A percentile compares a stretch with the other conserved stretches of the same genome.
Evolutionary conservation across 1,284 basidiomycete species (phyloP).

Genomic region (Pseudozyma thailandica): DNA sequence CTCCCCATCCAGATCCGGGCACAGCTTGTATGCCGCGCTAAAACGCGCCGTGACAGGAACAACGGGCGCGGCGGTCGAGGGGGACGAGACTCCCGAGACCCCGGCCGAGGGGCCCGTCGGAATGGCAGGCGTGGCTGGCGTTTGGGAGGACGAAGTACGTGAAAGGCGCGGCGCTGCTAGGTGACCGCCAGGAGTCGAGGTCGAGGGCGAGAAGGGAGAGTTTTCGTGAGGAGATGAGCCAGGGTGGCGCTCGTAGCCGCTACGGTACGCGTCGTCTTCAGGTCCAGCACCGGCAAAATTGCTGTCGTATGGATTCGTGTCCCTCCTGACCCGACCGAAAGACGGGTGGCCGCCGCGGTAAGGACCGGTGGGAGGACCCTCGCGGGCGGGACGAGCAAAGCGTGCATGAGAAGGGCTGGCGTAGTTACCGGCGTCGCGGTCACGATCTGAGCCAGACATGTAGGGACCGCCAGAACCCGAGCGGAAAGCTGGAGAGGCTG

Average conservation of each 20-base stretch:
- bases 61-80: background rate
- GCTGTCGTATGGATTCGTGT: conserved; percentile 32
- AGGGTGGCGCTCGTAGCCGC: conserved; percentile 3
- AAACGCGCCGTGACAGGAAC: conserved; percentile 6
- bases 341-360: conserved; percentile 33
- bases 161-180: conserved; percentile 22
- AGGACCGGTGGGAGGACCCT: conserved; percentile 11
- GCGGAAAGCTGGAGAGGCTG: conserved; percentile 16
- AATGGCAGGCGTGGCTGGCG: conserved; percentile 11
- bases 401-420: conserved; percentile 17
- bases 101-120: conserved; percentile 9
- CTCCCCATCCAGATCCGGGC: conserved; percentile 37
- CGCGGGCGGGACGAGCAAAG: conserved; percentile 12
- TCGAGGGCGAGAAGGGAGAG: conserved; percentile 33
- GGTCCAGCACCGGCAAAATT: background rate
- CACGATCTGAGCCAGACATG: conserved; percentile 29
- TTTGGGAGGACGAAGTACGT: conserved; percentile 38
- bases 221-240: conserved; percentile 34
- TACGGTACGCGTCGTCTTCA: conserved; percentile 12
- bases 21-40: conserved; percentile 16
- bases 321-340: conserved; percentile 21
- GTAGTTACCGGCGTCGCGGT: conserved; percentile 24
- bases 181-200: conserved; percentile 5
- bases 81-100: conserved; percentile 7
- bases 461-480: conserved; percentile 10